Evolutionary conservation across 176 grass and related monocot species (phyloP), one percentile per base, ranked within the genome.

Genomic region (Musa beccarii): DNA sequence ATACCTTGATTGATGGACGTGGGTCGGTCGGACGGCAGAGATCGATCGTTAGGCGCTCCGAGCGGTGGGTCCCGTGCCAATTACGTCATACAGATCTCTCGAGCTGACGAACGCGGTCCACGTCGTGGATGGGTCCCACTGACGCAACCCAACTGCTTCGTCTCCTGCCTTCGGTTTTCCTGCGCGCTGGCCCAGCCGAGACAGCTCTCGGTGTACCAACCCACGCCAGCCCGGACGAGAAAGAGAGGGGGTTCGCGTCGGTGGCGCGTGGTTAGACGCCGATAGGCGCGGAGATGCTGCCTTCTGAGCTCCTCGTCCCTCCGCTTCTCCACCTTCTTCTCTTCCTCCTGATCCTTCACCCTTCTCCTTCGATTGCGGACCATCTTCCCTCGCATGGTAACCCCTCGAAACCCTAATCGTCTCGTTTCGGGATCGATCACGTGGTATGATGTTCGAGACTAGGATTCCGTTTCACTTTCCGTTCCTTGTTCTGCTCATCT

Each of bases 261-360:
- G 68, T 19, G 25, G 21, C 66, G 2, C 17, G 8, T 69, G 16
- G 15, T 34, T 17, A 8, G 9, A 15, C 9, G 10, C n/a, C 63
- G 63, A 66, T 9, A n/a, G 68, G 17, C 68, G 68, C 3, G 43
- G 16, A 49, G 68, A 70, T 70, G 68, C 43, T 70, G 68, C 68
- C 19, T 49, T 51, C 43, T 2, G 7, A 14, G 8, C 64, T 67
- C 23, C 25, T 51, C 2, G 19, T 43, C 3, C 34, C 34, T 43
- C 34, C 34, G 34, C 34, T 43, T 43, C 34, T 43, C 34, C 34
- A 5, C 34, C 34, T 19, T 19, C 49, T 51, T 16, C 17, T 69
- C 66, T 29, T 69, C 66, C 66, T 70, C 68, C 29, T 20, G 21
- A 51, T 70, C 68, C 10, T 49, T 20, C 29, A 20, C 25, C 17